Base-by-base conservation (phyloP, 495 filamentous ascomycete genomes). In the Entonaema liquescens region DNA sequence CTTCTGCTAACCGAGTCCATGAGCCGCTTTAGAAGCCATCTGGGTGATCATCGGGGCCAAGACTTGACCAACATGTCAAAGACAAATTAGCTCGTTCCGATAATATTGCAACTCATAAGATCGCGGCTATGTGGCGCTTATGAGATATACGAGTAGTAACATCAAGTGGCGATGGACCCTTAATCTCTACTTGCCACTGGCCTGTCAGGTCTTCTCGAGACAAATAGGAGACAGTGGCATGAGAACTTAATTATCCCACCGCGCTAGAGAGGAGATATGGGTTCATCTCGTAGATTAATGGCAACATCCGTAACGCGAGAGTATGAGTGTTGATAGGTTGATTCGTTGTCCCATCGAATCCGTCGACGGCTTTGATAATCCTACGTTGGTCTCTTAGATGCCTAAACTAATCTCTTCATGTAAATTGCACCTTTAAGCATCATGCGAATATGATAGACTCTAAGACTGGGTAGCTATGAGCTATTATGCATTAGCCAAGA, bases 351-450 rank as follows among this genome's bases (percentile, higher is more conserved):
- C 19, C 28, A 26, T 64, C 33, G 38, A 42, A 47, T 23, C 26
- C 28, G 9, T 61, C 12, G 38, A 54, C 68, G 4, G 65, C 33
- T 40, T 60, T 54, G 38, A 44, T 44, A 44, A 58, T 62, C 17
- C 17, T 23, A 36, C 23, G 26, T 50, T 62, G 56, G 23, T 12
- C 15, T 44, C n/a, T 50, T 62, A 31, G 26, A 36, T 72, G 60
- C 60, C 70, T 68, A 72, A 72, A 68, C 52, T 65, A 35, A 64
- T 65, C 15, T 68, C 54, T 52, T 61, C 59, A 71, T 49, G 59
- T 64, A 67, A 50, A 72, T 67, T 55, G 15, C 52, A 54, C 54
- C 35, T 56, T 38, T 67, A 59, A 67, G 35, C 28, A 19, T 64
- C 55, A 59, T 63, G 44, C 63, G 28, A 63, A 25, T 54, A 50